Evolutionary conservation across 805 yeast species (phyloP).

Genomic region (Teunomyces aglyptinius): DNA sequence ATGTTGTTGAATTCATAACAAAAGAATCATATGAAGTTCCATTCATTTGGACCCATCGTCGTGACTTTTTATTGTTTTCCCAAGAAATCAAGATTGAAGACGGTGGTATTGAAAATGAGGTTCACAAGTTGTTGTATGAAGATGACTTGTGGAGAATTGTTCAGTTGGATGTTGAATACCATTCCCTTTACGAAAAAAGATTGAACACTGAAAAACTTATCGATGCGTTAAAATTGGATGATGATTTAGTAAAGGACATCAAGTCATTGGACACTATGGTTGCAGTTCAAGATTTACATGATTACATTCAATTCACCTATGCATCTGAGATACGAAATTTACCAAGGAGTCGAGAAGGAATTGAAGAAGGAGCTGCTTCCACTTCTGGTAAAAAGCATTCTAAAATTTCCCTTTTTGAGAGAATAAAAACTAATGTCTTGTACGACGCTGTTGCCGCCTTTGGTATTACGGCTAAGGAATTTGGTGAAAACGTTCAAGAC

Average conservation of each 20-base stretch:
- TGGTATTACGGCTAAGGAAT: conserved; percentile 76
- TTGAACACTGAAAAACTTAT: conserved; percentile 57
- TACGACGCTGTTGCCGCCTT: conserved; percentile 65
- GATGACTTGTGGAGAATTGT: conserved; percentile 93
- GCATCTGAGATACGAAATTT: conserved; percentile 56
- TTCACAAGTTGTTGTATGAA: conserved; percentile 59
- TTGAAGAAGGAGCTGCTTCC: conserved; percentile 13
- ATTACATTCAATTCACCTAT: conserved; percentile 73
- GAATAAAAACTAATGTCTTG: conserved; percentile 61
- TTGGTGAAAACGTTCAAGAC: conserved; percentile 75
- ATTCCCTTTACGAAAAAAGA: conserved; percentile 75
- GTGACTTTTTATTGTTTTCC: conserved; percentile 74
- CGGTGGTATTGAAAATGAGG: conserved; percentile 32
- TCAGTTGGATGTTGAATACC: conserved; percentile 83
- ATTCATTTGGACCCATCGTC: conserved; percentile 91
- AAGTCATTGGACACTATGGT: conserved; percentile 60
- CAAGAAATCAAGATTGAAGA: conserved; percentile 43
- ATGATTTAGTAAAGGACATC: conserved; percentile 55
- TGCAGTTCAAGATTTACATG: conserved; percentile 84
- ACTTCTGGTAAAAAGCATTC: conserved; percentile 49
- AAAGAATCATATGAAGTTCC: conserved; percentile 88
- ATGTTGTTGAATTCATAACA: conserved; percentile 67
- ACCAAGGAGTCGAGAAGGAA: conserved; percentile 19
- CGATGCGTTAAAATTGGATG: conserved; percentile 53
- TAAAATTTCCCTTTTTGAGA: conserved; percentile 61